Conservation (phyloP, 2,329 filamentous ascomycete species). For the Coniochaeta sp. region DNA sequence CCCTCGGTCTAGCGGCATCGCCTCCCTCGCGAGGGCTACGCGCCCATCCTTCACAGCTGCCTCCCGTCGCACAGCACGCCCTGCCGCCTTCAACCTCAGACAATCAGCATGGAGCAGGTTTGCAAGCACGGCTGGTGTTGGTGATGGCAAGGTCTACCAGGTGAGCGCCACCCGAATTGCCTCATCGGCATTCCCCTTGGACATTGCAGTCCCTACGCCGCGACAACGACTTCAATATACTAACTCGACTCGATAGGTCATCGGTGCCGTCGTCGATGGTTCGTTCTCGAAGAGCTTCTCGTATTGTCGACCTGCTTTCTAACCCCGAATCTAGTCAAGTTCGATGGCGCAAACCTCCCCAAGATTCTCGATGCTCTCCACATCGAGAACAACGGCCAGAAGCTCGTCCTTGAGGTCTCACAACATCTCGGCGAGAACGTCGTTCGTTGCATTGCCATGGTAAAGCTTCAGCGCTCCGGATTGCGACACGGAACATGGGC, state of each 20-base stretch:
- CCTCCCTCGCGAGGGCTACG: conserved; percentile 55
- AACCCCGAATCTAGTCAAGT: conserved; percentile 67
- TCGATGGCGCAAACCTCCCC: conserved; percentile 87
- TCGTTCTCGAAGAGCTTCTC: conserved; percentile 33
- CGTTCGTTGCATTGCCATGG: conserved; percentile 99
- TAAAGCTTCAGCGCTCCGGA: neutral
- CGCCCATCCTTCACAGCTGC: conserved; percentile 54
- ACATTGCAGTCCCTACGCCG: conserved; percentile 16
- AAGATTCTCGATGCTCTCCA: conserved; percentile 95
- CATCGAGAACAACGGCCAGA: conserved; percentile 85
- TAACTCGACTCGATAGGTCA: conserved; percentile 74
- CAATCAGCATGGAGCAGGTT: conserved; percentile 49
- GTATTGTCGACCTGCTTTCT: neutral
- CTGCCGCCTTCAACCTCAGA: conserved; percentile 49
- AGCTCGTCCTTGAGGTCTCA: conserved; percentile 95
- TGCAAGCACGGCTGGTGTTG: conserved; percentile 50
- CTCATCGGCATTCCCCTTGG: conserved; percentile 2
- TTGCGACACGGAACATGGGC: neutral
- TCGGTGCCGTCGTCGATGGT: conserved; percentile 99
- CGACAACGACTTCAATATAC: too few relatives aligned
- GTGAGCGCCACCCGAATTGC: conserved; percentile 25
- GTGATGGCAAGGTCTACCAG: conserved; percentile 65
- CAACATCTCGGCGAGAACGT: conserved; percentile 99
- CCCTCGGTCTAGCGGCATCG: conserved; percentile 52
- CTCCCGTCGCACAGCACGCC: conserved; percentile 50